These are phyloP conservation scores for Phytophthora megakarya DNA, from an alignment of 352 stramenopile genomes.

Conservation along the genomic window DNA sequence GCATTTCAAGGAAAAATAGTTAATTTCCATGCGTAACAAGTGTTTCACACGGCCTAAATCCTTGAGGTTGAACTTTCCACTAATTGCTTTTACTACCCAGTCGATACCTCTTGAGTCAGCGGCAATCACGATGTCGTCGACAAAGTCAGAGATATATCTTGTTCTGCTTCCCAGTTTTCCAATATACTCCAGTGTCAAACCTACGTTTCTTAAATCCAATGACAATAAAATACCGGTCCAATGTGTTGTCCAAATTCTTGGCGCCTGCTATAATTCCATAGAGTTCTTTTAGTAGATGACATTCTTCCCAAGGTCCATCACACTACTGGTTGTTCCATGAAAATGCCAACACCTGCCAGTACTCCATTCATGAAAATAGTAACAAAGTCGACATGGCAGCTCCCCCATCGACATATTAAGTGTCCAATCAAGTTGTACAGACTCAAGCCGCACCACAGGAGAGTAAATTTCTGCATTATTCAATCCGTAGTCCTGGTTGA, in stretches of 20 bases:
- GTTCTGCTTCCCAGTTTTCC: neutral
- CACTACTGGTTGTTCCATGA: no score
- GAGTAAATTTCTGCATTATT: no score
- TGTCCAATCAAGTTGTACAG: no score
- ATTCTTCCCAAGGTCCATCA: no score
- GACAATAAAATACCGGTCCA: neutral
- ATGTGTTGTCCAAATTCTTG: conserved; percentile 5
- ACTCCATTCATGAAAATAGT: no score
- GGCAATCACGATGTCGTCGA: conserved; percentile 5
- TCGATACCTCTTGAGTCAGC: neutral
- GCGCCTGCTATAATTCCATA: conserved; percentile 8
- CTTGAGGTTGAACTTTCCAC: conserved; percentile 6
- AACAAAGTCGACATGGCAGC: no score
- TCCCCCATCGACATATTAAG: no score
- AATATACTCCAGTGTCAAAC: conserved; percentile 3
- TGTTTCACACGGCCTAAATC: conserved; percentile 3
- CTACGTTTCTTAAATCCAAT: neutral
- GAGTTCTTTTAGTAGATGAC: neutral
- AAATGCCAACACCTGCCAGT: no score
- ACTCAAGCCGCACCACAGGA: no score
- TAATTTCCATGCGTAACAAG: conserved; percentile 8
- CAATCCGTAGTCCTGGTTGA: no score
- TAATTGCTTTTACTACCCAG: neutral
- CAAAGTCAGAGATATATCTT: conserved; percentile 1
- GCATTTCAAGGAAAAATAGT: conserved; percentile 1